Evolutionary conservation across 345 rosid species (phyloP), one percentile per base, ranked within the genome.

Genomic region (Turritis glabra): DNA sequence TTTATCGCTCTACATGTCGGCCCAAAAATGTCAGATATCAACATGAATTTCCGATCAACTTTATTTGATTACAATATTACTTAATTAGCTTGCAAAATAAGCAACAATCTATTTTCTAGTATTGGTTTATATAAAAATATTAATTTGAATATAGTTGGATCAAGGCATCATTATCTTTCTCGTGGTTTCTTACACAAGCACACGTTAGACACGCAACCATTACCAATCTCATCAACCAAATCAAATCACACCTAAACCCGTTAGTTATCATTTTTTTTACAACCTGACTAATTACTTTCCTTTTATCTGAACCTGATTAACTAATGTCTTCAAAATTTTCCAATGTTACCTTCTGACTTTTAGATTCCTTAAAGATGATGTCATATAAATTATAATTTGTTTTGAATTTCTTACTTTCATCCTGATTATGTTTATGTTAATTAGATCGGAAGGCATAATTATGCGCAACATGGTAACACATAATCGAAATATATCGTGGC

Each of bases 31-130:
- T 76, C 71, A 76, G 80, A 76, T 52, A 76, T 76, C 80, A 76
- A 70, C 80, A 70, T 76, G 70, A 32, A 76, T 76, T 76, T 76
- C 71, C 59, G 75, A 76, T 63, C 71, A 68, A 23, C 63, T 68
- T 67, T 75, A 40, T 19, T 51, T 62, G 29, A 75, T 61, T 76
- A 76, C 46, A 11, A 26, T 75, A 50, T 43, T 73, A 40, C 0
- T 9, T 43, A 53, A 69, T 69, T 69, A 69, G 37, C 80, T 69
- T 76, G 27, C 51, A 63, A 76, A 53, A 70, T 64, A 76, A 63
- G 75, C 57, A 63, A 69, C 50, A 62, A 30, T 60, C 11, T 29
- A n/a, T 29, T 55, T 55, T 27, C 13, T 1, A n/a, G n/a, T 52
- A 25, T 6, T 26, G 33, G 32, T 1, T 7, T 41, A n/a, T 13